A percentile compares a stretch with the other conserved stretches of the same genome.
phyloP scores from a whole-genome alignment of 495 filamentous ascomycete genomes.

The Daldinia grandis region DNA sequence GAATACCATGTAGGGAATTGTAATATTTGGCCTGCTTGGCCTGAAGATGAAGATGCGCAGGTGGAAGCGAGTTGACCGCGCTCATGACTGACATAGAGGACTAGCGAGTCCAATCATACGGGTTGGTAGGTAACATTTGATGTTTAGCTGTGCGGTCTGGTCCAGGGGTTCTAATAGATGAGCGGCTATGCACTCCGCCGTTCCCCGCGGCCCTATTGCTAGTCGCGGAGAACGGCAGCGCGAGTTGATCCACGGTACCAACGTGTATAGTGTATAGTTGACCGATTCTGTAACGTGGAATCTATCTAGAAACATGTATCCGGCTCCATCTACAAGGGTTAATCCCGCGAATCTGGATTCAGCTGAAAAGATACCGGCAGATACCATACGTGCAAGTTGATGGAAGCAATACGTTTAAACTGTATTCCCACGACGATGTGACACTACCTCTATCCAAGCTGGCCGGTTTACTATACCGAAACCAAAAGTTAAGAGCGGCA shows the following conservation, averaged over 20 bases:
- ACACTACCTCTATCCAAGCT: not conserved
- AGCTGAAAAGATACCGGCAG: not conserved
- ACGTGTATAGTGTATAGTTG: slow-evolving; percentile 31
- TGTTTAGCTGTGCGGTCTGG: slow-evolving; percentile 9
- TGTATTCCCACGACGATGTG: not conserved
- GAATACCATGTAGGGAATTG: not conserved
- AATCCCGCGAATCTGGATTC: not conserved
- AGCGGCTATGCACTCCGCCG: slow-evolving; percentile 40
- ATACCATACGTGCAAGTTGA: not conserved
- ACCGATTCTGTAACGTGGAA: slow-evolving; percentile 20
- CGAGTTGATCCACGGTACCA: slow-evolving; percentile 13
- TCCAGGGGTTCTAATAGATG: slow-evolving; percentile 21
- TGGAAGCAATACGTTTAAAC: not conserved
- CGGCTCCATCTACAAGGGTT: not conserved
- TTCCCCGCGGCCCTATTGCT: slow-evolving; percentile 41
- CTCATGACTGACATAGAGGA: slow-evolving; percentile 15
- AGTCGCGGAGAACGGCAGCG: slow-evolving; percentile 16
- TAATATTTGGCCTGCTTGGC: not conserved
- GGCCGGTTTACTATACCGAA: slow-evolving; percentile 11
- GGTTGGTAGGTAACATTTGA: slow-evolving; percentile 17
- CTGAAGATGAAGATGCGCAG: not conserved
- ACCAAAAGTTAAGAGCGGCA: not conserved
- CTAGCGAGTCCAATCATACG: slow-evolving; percentile 20
- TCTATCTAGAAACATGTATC: slow-evolving; percentile 5
- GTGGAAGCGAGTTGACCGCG: slow-evolving; percentile 9